Conservation (phyloP, 2,329 filamentous ascomycete species). For the Cladosporium sp. region DNA sequence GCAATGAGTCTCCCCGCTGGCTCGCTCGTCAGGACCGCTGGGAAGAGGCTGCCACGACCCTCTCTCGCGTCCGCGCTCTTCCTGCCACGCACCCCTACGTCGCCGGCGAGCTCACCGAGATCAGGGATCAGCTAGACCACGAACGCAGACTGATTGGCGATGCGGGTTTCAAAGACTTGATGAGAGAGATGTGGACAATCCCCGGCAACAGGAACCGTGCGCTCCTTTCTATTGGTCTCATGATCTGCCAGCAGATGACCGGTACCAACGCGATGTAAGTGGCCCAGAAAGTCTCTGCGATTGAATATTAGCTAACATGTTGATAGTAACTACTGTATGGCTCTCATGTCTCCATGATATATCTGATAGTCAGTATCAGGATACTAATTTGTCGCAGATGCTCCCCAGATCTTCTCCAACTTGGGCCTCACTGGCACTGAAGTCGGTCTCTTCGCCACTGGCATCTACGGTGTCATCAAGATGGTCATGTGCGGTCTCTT, state of each 20-base stretch:
- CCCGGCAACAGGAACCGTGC: slow-evolving; percentile 61
- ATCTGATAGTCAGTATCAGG: slow-evolving; percentile 45
- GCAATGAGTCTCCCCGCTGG: slow-evolving; percentile 54
- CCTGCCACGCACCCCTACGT: slow-evolving; percentile 56
- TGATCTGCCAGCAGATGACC: slow-evolving; percentile 71
- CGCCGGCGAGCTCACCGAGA: slow-evolving; percentile 55
- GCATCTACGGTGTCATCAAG: slow-evolving; percentile 70
- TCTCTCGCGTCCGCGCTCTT: slow-evolving; percentile 53
- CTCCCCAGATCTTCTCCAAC: slow-evolving; percentile 62
- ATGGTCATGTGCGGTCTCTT: slow-evolving; percentile 61
- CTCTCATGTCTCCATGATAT: too few species aligned
- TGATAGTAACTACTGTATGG: slow-evolving; percentile 53
- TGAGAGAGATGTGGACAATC: slow-evolving; percentile 66
- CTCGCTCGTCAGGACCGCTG: slow-evolving; percentile 64
- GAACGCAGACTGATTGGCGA: slow-evolving; percentile 67
- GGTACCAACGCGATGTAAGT: slow-evolving; percentile 48
- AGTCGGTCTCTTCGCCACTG: slow-evolving; percentile 65
- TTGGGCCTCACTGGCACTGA: slow-evolving; percentile 57
- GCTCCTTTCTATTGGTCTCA: slow-evolving; percentile 59
- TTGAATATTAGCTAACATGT: background rate
- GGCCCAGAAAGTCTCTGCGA: background rate
- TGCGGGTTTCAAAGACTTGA: slow-evolving; percentile 56
- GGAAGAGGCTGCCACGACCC: slow-evolving; percentile 57
- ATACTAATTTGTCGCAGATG: slow-evolving; percentile 13
- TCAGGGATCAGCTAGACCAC: slow-evolving; percentile 62